Conservation (phyloP, 331 rosid genomes). For the Prunus yedoensis region DNA sequence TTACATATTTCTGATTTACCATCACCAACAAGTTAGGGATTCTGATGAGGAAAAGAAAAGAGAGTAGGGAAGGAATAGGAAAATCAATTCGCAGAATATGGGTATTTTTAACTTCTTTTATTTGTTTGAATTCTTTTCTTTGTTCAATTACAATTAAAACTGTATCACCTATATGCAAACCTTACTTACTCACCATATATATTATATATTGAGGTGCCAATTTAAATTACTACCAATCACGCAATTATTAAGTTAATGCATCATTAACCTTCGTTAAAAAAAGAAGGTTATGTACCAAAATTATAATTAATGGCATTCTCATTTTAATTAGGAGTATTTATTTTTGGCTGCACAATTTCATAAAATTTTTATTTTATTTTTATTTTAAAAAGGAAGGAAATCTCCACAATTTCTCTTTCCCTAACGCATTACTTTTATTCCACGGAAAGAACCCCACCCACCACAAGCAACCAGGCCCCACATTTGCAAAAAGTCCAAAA, state of each 20-base stretch:
- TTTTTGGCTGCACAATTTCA: not conserved
- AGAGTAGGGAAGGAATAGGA: not conserved
- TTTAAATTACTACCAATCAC: no score
- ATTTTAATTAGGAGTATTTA: not conserved
- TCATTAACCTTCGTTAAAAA: not conserved
- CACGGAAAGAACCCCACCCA: conserved; percentile 30
- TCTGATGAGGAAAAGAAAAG: no score
- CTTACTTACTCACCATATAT: no score
- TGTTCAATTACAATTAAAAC: no score
- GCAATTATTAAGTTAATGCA: not conserved
- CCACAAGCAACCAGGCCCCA: conserved; percentile 8
- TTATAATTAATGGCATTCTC: not conserved
- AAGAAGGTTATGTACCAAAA: not conserved
- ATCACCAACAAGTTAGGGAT: not conserved
- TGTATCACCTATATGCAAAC: no score
- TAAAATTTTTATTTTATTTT: not conserved
- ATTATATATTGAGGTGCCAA: no score
- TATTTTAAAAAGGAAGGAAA: not conserved
- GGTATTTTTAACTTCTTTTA: not conserved
- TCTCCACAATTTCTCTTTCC: not conserved
- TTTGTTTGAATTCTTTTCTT: no score
- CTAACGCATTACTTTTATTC: conserved; percentile 23
- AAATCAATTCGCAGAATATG: not conserved
- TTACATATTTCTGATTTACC: no score
- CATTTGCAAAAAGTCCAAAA: conserved; percentile 9